Base-by-base conservation (phyloP, 2,329 filamentous ascomycete species). In the Colletotrichum sp. region DNA sequence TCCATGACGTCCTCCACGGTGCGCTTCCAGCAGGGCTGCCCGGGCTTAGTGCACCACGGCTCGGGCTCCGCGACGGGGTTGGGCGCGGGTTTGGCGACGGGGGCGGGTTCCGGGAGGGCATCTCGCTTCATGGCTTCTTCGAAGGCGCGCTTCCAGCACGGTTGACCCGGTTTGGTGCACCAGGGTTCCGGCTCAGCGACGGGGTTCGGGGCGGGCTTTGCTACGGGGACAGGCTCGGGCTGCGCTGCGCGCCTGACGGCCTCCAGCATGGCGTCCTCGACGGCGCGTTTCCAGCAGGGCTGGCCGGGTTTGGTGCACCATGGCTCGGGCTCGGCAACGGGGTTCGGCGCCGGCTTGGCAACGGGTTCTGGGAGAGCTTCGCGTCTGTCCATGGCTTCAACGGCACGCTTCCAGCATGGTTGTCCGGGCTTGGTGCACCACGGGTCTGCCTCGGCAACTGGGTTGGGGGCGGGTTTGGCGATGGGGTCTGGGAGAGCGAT, bases 41-140 rank as follows among this genome's bases (percentile, higher is more conserved):
- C 71, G 49, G 78, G 79, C 36, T 77, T 75, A 39, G 73, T 77
- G 79, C 82, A 83, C 80, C 80, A 81, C 24, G 69, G 79, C 62
- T 80, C 82, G 49, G 28, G 24, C 34, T 65, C 62, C 26, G 26
- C 26, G 26, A 26, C 26, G 26, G 26, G 26, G 26, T 28, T 28
- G 26, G 26, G 26, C 26, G 26, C 26, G 26, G 26, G 26, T 8
- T 28, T 28, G 26, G 26, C 26, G 26, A 62, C 59, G 24, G 24
- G 21, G 7, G 21, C 52, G 21, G 52, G 52, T 16, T 57, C 21
- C 21, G 52, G 52, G 8, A 57, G 12, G 52, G 52, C 52, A 7
- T 15, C 52, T 2, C 39, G 18, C 18, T 12, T 49, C 39, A 12
- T 49, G 2, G 39, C 18, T 7, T n/a, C 39, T 49, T 49, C 39